Base-by-base conservation (phyloP, 495 filamentous ascomycete species). In the Thermothielavioides terrestris region DNA sequence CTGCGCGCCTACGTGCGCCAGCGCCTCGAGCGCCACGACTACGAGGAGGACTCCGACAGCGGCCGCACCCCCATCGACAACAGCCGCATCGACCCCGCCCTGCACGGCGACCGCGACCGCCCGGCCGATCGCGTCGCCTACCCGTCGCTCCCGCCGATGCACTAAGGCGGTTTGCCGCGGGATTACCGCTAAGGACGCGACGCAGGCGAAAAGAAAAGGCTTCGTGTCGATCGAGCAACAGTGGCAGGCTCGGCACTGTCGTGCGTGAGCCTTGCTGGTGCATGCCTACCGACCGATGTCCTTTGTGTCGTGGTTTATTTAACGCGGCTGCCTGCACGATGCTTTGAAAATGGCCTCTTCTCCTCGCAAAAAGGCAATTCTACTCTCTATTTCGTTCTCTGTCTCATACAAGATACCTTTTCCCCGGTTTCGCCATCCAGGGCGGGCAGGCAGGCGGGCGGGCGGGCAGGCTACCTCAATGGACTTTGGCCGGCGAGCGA, bases 1-100 rank as follows among this genome's bases (percentile, higher is more conserved):
- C 74, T 95, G 37, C 76, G 86, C 30, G 75, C 77, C 32, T 79
- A 80, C 56, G 77, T 95, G 55, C 75, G 76, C 22, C 72, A 81
- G 15, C 73, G 82, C 17, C 68, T 94, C 18, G 73, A 84, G 50
- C 69, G 71, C 26, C 75, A 74, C 43, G 81, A 88, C 20, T 89
- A 78, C 48, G 79, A 76, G 17, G 60, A 67, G 2, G 75, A 72
- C 18, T 57, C 40, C 12, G 55, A 52, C 34, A 42, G 35, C 35
- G 40, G 48, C 25, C 30, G 43, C 20, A n/a, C n/a, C n/a, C n/a
- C n/a, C n/a, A 25, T 39, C n/a, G 52, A 60, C 25, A 52, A 61
- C 37, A 56, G 54, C 44, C 58, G 61, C 31, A 60, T 62, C 18
- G 65, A 68, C 18, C 62, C 64, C 25, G 52, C 55, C 50, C 55